These are phyloP conservation scores for sweet orange (Citrus sinensis) DNA, from an alignment of 345 rosid species.

Conservation along the genomic window DVS_A1.0 CM039164.1:25940001-25940500, in stretches of 20 bases:
- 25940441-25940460: not conserved
- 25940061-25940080: conserved; percentile 16
- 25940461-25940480: not conserved
- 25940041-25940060: conserved; percentile 24
- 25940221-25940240: not conserved
- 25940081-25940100: not conserved
- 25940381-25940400: too few species aligned
- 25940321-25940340: too few species aligned
- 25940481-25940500: not conserved
- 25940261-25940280: too few species aligned
- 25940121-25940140: conserved; percentile 39
- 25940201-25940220: not conserved
- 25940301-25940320: too few species aligned
- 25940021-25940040: conserved; percentile 6
- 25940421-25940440: not conserved
- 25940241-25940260: not conserved
- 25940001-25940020: not conserved
- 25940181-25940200: not conserved
- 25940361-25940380: too few species aligned
- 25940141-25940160: conserved; percentile 6
- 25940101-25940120: conserved; percentile 15
- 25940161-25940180: conserved; percentile 17
- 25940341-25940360: too few species aligned
- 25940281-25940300: too few species aligned
- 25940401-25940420: not conserved